phyloP scores from a whole-genome alignment of 192 early-diverging fungal species.

The Backusella liffmaniae region DNA sequence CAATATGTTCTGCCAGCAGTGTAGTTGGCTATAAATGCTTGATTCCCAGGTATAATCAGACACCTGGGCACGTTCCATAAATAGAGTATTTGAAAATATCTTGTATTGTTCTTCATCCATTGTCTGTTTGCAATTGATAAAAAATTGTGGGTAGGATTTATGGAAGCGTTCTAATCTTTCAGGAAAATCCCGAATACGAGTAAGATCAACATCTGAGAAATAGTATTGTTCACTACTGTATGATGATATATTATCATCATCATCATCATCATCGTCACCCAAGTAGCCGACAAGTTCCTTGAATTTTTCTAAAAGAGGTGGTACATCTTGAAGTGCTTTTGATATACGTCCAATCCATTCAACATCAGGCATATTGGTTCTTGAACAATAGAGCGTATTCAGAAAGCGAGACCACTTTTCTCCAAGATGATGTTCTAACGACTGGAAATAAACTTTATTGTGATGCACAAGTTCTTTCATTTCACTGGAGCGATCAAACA shows the following conservation, averaged over 20 bases:
- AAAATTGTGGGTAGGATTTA: conserved; percentile 37
- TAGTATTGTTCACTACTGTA: conserved; percentile 8
- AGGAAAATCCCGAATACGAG: conserved; percentile 30
- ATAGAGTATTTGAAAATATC: conserved; percentile 19
- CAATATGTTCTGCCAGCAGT: conserved; percentile 24
- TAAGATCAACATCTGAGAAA: conserved; percentile 24
- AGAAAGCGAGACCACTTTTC: conserved; percentile 33
- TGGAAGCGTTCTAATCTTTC: conserved; percentile 4
- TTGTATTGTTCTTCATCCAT: background rate
- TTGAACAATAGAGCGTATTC: conserved; percentile 20
- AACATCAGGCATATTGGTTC: conserved; percentile 27
- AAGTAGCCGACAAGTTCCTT: conserved; percentile 43
- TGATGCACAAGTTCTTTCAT: conserved; percentile 32
- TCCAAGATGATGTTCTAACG: conserved; percentile 21
- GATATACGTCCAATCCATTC: conserved; percentile 34
- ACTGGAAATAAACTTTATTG: conserved; percentile 34
- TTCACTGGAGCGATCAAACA: conserved; percentile 36
- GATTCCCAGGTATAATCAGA: conserved; percentile 38
- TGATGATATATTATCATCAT: conserved; percentile 13
- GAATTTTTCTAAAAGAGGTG: conserved; percentile 29
- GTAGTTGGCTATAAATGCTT: conserved; percentile 22
- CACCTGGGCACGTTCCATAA: conserved; percentile 13
- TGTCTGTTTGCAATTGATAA: conserved; percentile 31
- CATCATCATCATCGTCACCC: conserved; percentile 11
- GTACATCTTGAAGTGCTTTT: conserved; percentile 12